Conservation (phyloP, 2,329 filamentous ascomycete genomes). For the Verticillium isaacii region DNA sequence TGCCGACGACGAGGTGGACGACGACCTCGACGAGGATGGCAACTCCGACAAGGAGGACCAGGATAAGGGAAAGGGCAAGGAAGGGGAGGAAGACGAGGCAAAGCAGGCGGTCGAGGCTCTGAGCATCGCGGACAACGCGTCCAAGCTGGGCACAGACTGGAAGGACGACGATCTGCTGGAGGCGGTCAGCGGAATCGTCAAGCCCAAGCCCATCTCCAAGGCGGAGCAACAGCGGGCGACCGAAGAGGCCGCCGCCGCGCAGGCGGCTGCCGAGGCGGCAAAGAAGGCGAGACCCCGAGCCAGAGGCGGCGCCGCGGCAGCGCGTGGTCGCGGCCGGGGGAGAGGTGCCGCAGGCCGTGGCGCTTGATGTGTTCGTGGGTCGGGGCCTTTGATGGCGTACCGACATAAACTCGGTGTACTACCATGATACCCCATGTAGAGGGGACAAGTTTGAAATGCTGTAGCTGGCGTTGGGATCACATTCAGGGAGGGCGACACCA, state of each 20-base stretch:
- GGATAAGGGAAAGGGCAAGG: conserved; percentile 17
- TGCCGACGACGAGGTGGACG: conserved; percentile 13
- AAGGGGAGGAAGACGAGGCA: conserved; percentile 13
- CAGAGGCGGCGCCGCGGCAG: conserved; percentile 7
- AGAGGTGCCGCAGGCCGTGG: conserved; percentile 19
- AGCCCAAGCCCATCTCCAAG: conserved; percentile 17
- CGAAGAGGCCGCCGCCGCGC: conserved; percentile 19
- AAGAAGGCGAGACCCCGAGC: conserved; percentile 17
- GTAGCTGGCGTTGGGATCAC: background rate
- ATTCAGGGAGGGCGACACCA: background rate
- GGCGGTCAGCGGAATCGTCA: conserved; percentile 39
- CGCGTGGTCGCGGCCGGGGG: conserved; percentile 7
- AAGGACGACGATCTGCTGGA: conserved; percentile 38
- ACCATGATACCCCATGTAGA: background rate
- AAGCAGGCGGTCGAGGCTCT: conserved; percentile 8
- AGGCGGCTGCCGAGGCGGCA: conserved; percentile 17
- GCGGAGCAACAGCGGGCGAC: conserved; percentile 5
- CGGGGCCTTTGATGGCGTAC: background rate
- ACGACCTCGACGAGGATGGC: conserved; percentile 7
- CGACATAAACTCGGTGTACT: background rate
- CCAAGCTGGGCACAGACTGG: conserved; percentile 35
- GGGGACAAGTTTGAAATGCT: background rate
- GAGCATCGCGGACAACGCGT: conserved; percentile 26
- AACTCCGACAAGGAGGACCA: background rate
- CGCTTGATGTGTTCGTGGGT: conserved; percentile 3